Evolutionary conservation across 73 alveolate genomes (phyloP), one percentile per base, ranked within the genome.

Genomic region (Paramecium primaurelia): DNA sequence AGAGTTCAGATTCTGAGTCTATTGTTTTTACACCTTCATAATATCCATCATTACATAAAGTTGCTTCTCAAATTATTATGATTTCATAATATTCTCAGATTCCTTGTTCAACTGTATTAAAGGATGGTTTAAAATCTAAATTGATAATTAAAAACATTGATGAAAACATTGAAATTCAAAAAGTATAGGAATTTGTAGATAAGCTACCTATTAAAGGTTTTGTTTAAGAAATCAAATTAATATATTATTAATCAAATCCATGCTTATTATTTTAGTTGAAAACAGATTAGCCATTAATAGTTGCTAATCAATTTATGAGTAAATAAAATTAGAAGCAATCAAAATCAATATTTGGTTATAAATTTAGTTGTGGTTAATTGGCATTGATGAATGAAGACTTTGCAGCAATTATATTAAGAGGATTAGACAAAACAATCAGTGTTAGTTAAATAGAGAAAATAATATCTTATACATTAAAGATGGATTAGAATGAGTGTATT

Each of bases 241-340:
- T 80, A 22, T 80, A 26, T 32, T 80, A 45, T 80, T 14, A 80
- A 80, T 42, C 47, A 10, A 22, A 80, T 42, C 51, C 75, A 40
- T 34, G 64, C 28, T 18, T 80, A 25, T 45, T 80, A 49, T 49
- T 80, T 28, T 32, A 44, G 12, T 42, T 80, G 58, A 80, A 80
- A 44, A 80, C 91, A n/a, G 91, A 80, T 80, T 49, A 80, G 25
- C 91, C 91, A 12, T 32, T 80, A 16, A 80, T 80, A 0, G 91
- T 80, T 26, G 91, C 73, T 2, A 47, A 47, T 25, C 49, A 42
- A 18, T 26, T 80, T 80, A 26, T 32, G 47, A 42, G 34, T 12
- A 32, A 42, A 26, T 10, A 80, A 25, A 22, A 42, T 18, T 18
- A 40, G 11, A 37, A 73, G 34, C 18, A 73, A 40, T 58, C 87